Conservation (phyloP, 2,329 filamentous ascomycete species). For the Colletotrichum gloeosporioides region DNA sequence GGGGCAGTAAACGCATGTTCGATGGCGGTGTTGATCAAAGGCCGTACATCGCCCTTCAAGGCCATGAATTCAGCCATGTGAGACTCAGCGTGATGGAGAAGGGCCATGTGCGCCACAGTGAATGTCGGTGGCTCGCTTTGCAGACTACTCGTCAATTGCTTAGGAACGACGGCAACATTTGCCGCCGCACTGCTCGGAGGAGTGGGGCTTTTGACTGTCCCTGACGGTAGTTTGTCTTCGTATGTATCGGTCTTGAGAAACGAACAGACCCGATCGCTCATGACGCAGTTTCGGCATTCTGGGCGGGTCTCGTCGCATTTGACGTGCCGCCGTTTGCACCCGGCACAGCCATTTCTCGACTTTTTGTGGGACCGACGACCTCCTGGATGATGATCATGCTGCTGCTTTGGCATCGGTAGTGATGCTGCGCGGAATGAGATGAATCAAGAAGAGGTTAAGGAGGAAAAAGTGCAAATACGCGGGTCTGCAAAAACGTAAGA, state of each 20-base stretch:
- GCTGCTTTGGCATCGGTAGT: not conserved
- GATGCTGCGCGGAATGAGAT: not conserved
- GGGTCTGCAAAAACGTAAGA: not conserved
- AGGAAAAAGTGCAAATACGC: not conserved
- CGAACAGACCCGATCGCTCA: conserved; percentile 25
- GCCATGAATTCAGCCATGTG: not conserved
- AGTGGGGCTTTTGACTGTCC: not conserved
- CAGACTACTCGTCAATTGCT: not conserved
- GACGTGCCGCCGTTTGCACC: conserved; percentile 46
- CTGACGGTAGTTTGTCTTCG: not conserved
- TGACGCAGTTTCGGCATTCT: conserved; percentile 43
- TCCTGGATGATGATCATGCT: not conserved
- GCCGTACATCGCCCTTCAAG: not conserved
- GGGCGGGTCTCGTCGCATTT: conserved; percentile 53
- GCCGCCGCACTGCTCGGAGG: not conserved
- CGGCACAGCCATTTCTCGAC: conserved; percentile 32
- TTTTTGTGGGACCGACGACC: conserved; percentile 1
- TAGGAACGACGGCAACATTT: not conserved
- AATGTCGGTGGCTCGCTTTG: not conserved
- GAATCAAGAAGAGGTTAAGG: not conserved
- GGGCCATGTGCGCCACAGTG: conserved; percentile 5
- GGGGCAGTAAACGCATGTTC: conserved; percentile 31
- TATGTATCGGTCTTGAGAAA: not conserved
- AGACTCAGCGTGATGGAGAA: not conserved
- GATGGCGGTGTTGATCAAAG: conserved; percentile 34